Base-by-base conservation (phyloP, 2,329 filamentous ascomycete species). In the Aspergillus ochraceus region DNA sequence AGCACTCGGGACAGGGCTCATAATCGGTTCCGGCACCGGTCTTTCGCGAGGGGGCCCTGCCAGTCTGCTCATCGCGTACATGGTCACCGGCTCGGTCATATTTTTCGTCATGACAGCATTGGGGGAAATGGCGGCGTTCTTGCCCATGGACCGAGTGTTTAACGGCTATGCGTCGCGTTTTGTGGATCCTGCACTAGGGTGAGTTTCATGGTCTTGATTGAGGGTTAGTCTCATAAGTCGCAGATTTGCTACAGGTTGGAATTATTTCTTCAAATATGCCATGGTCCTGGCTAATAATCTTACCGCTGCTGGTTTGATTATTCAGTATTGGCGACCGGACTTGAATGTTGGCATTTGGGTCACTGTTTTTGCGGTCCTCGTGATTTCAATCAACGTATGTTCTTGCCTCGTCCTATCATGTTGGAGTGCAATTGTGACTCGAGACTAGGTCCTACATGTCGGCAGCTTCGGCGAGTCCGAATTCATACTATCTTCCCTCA, bases 401-500 rank as follows among this genome's bases (percentile, higher is more conserved):
- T 57, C 58, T 56, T 32, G 62, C 42, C 14, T 50, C 30, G 3
- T 24, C 53, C 52, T 6, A 11, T 32, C 11, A 32, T 32, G 32
- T 50, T 47, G 39, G 49, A 67, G 65, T 20, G 64, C 64, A 4
- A 86, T 86, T 57, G 91, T 91, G 71, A 83, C 30, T 8, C 2
- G 30, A 32, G 30, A 32, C 30, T 32, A 32, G 30, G 30, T 32
- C 30, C 10, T 32, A 2, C 30, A 32, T 32, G 30, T 32, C 30
- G 30, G 30, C 30, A 32, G 30, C 2, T 39, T 39, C 12, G 32
- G 32, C 12, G 32, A 39, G 12, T 17, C 14, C 32, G 32, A 39
- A 39, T 39, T 39, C 12, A 14, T 14, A 4, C 14, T 39, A 17
- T 39, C 32, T 5, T 39, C 32, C 14, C 12, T 39, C 11, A 39